Evolutionary conservation across 2,329 filamentous ascomycete genomes (phyloP), one percentile per base, ranked within the genome.

Genomic region (Calonectria naviculata): DNA sequence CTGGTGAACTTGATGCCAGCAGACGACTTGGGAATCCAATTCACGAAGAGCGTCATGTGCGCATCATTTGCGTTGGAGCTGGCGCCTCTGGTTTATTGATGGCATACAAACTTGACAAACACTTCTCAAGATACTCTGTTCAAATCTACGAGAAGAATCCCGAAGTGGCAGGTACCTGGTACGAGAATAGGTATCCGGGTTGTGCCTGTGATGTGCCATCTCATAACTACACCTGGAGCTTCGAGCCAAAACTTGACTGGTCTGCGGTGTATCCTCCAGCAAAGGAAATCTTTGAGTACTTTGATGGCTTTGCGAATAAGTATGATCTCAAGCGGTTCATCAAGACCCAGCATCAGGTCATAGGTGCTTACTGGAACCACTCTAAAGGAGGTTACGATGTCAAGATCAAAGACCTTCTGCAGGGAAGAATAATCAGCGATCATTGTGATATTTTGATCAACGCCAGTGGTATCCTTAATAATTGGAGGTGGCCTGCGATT

Each of bases 181-280:
- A 85, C 72, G 89, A 90, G 76, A 90, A 90, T 75, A 83, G 85
- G 24, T 91, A 91, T 71, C 89, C 89, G 0, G 89, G 89, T 13
- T 90, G 88, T 74, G 83, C 83, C 65, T 90, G 88, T 76, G 89
- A 90, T 66, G 84, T 89, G 0, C 87, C 86, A 1, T 83, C 86
- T 0, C 87, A 88, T 75, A 87, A 86, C 73, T 89, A 89, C 79
- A 86, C 84, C 0, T 88, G 82, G 80, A 84, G 83, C 9, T 89
- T 87, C 64, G 85, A 87, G 73, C 86, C 76, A 4, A 74, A 75
- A 44, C 41, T 71, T 0, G 71, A 76, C 5, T 93, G 91, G 90
- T 85, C 86, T 21, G 86, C 87, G 67, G 89, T 91, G 77, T 91
- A 89, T 76, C 84, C 88, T 0, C 81, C 85, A 0, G 87, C 87